phyloP scores from a whole-genome alignment of 2,329 filamentous ascomycete genomes.

The Arthrobotrys pseudoclavata region DNA sequence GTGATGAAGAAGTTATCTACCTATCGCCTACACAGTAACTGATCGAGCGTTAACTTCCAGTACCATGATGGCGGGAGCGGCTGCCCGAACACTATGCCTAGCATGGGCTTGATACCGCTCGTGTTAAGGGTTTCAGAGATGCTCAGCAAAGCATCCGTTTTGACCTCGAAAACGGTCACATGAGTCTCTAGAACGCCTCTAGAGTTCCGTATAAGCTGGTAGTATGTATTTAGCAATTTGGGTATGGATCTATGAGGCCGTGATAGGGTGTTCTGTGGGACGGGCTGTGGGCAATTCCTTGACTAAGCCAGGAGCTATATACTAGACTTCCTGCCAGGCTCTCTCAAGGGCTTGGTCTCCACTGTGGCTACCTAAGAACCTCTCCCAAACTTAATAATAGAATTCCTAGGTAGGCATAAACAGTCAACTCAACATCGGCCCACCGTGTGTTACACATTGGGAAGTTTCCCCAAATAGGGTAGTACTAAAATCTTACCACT shows the following conservation, averaged over 20 bases:
- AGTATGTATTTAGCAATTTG: neutral
- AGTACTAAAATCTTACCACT: conserved; percentile 30
- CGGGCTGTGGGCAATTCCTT: neutral
- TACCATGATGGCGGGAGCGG: neutral
- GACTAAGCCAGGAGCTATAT: conserved; percentile 6
- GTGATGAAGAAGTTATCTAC: neutral
- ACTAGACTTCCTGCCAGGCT: neutral
- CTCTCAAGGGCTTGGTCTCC: neutral
- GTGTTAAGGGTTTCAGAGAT: neutral
- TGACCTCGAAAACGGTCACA: neutral
- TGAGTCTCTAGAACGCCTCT: neutral
- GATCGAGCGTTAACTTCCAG: neutral
- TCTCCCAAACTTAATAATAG: conserved; percentile 18
- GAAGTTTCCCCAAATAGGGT: conserved; percentile 11
- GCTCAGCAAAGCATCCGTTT: neutral
- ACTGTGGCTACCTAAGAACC: conserved; percentile 22
- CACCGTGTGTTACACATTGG: conserved; percentile 13
- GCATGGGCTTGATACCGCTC: neutral
- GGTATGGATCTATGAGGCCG: neutral
- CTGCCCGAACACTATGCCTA: neutral
- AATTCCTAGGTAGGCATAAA: conserved; percentile 3
- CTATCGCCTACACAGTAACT: neutral
- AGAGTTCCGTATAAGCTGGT: neutral
- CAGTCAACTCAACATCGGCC: conserved; percentile 3
- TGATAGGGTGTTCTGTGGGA: neutral